These are phyloP conservation scores for Hevea brasiliensis DNA, from an alignment of 345 rosid genomes.

Conservation along the genomic window DNA sequence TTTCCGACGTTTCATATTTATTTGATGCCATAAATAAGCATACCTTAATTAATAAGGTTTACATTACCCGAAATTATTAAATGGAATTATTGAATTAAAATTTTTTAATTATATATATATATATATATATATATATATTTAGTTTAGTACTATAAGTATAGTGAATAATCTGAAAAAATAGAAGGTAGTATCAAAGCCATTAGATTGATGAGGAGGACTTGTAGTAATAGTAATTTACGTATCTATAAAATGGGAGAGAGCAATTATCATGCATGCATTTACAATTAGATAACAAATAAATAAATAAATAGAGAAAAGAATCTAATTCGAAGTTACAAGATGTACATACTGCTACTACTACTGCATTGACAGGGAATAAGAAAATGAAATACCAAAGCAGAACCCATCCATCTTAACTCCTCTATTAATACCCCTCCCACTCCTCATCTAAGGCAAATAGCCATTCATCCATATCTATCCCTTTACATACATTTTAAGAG, in stretches of 20 bases:
- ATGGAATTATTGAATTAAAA: no score
- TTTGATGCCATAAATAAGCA: neutral
- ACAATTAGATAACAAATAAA: neutral
- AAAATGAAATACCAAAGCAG: neutral
- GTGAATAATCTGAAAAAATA: no score
- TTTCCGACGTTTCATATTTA: neutral
- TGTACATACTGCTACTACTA: neutral
- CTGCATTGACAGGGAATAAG: neutral
- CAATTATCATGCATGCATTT: no score
- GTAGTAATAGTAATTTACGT: no score
- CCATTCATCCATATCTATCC: slow-evolving; percentile 15
- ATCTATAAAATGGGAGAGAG: no score
- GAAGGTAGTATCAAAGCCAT: no score
- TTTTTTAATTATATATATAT: no score
- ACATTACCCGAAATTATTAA: neutral
- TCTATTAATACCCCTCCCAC: slow-evolving; percentile 37
- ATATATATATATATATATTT: no score
- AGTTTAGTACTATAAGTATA: no score
- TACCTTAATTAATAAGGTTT: no score
- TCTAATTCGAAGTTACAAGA: neutral
- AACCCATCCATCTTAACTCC: slow-evolving; percentile 18
- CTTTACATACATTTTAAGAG: neutral
- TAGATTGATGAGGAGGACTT: no score
- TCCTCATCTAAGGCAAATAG: slow-evolving; percentile 9
- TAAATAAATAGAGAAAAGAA: neutral